Evolutionary conservation across 2,329 filamentous ascomycete genomes (phyloP).

Genomic region (Sarocladiaceae sp.): DNA sequence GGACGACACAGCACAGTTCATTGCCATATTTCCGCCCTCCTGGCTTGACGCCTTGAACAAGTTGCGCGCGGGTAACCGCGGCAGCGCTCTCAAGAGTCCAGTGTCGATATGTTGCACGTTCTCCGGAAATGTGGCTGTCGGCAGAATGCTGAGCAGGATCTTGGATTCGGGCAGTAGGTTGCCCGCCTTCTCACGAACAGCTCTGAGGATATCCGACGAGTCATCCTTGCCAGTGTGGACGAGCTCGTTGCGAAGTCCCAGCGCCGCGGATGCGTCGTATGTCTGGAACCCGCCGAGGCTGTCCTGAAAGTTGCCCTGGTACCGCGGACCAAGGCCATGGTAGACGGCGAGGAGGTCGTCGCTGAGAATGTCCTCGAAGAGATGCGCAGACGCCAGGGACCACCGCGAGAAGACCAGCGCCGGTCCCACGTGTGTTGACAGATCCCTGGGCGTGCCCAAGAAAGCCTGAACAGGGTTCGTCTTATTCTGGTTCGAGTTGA

Average conservation of each 20-base stretch:
- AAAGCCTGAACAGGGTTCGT: conserved; percentile 81
- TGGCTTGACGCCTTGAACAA: conserved; percentile 32
- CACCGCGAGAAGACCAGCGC: conserved; percentile 74
- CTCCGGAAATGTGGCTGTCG: conserved; percentile 74
- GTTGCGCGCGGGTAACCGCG: conserved; percentile 65
- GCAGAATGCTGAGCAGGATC: conserved; percentile 78
- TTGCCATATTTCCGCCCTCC: conserved; percentile 68
- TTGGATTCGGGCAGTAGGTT: conserved; percentile 75
- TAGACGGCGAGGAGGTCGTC: conserved; percentile 92
- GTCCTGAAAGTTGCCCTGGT: conserved; percentile 95
- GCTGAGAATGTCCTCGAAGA: conserved; percentile 83
- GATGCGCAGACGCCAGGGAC: conserved; percentile 84
- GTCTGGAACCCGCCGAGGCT: conserved; percentile 94
- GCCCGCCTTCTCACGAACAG: conserved; percentile 82
- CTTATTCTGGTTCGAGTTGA: conserved; percentile 54
- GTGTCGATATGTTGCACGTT: conserved; percentile 77
- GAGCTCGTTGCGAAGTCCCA: conserved; percentile 88
- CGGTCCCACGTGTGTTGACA: conserved; percentile 71
- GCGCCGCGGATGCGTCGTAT: conserved; percentile 84
- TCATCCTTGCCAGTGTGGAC: conserved; percentile 87
- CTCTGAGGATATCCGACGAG: conserved; percentile 83
- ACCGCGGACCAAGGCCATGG: conserved; percentile 82
- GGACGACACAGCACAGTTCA: conserved; percentile 83
- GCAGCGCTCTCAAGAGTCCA: conserved; percentile 71
- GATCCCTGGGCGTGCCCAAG: conserved; percentile 83